Evolutionary conservation across 495 filamentous ascomycete species (phyloP).

Genomic region (Amorphotheca resinae): DNA sequence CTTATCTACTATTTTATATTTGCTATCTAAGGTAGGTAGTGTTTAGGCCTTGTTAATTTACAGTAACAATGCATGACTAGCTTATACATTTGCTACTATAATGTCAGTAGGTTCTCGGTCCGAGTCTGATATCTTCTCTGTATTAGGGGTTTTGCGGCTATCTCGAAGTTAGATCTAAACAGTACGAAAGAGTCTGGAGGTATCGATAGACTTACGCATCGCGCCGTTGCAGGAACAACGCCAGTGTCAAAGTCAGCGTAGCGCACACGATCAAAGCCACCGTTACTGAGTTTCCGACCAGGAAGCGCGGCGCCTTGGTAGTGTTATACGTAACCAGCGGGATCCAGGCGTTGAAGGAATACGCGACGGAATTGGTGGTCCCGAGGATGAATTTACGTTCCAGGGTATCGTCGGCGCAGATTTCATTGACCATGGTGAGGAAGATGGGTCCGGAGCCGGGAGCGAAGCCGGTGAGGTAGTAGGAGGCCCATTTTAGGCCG

Average conservation of each 20-base stretch:
- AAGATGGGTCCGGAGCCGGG: slow-evolving; percentile 2
- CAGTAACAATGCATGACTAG: no score
- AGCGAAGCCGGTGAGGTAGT: slow-evolving; percentile 32
- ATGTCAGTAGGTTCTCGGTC: no score
- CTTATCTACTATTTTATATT: no score
- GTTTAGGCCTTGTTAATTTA: no score
- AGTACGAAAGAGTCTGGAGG: no score
- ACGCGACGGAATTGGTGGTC: slow-evolving; percentile 31
- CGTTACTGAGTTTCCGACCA: slow-evolving; percentile 15
- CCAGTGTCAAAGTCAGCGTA: slow-evolving; percentile 1
- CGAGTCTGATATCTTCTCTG: no score
- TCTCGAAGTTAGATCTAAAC: no score
- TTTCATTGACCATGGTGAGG: slow-evolving; percentile 4
- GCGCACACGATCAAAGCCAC: slow-evolving; percentile 8
- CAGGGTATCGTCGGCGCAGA: not conserved
- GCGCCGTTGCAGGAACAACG: not conserved
- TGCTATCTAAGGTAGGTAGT: no score
- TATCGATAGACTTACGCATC: slow-evolving; percentile 1
- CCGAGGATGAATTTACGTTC: slow-evolving; percentile 15
- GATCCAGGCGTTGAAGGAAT: slow-evolving; percentile 30
- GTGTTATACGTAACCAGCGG: slow-evolving; percentile 19
- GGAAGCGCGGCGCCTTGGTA: slow-evolving; percentile 14
- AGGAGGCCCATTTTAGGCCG: slow-evolving; percentile 34
- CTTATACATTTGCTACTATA: no score
- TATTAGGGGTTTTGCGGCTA: no score